A percentile compares a stretch with the other conserved stretches of the same genome.
These are phyloP conservation scores for Carex sylvatica DNA, from an alignment of 202 grass and related monocot species.

Conservation along the genomic window DNA sequence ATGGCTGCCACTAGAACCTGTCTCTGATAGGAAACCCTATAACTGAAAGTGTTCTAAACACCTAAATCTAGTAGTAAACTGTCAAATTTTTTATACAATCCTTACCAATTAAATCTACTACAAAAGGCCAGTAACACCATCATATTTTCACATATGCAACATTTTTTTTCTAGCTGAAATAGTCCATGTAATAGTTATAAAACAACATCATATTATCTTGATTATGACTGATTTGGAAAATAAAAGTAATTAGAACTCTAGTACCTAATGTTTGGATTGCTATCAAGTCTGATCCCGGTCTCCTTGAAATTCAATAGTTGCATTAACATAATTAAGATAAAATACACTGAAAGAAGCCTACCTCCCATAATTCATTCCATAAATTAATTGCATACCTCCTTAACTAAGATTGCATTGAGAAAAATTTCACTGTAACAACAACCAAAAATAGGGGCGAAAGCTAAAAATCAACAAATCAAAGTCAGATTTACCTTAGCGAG, in stretches of 20 bases:
- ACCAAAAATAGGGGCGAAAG: neutral
- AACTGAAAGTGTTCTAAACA: neutral
- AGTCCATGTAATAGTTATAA: neutral
- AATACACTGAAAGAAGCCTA: neutral
- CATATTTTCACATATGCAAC: neutral
- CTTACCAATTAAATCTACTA: neutral
- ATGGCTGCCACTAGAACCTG: neutral
- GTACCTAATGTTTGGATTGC: neutral
- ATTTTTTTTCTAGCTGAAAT: neutral
- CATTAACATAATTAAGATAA: neutral
- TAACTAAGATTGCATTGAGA: neutral
- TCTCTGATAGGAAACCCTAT: neutral
- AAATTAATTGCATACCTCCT: neutral
- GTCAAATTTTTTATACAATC: neutral
- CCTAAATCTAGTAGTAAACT: neutral
- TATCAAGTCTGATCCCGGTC: neutral
- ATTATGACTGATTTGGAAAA: neutral
- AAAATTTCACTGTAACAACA: neutral
- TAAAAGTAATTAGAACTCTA: neutral
- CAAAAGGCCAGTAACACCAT: neutral
- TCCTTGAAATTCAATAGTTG: neutral
- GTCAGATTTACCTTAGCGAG: slow-evolving; percentile 56
- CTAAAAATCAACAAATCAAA: neutral
- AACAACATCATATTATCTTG: neutral
- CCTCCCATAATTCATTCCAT: neutral